Percentiles rank a stretch among this genome's conserved stretches.
These are phyloP conservation scores for Trichoderma arundinaceum DNA, from an alignment of 2,329 filamentous ascomycete species.

Conservation along the genomic window DNA sequence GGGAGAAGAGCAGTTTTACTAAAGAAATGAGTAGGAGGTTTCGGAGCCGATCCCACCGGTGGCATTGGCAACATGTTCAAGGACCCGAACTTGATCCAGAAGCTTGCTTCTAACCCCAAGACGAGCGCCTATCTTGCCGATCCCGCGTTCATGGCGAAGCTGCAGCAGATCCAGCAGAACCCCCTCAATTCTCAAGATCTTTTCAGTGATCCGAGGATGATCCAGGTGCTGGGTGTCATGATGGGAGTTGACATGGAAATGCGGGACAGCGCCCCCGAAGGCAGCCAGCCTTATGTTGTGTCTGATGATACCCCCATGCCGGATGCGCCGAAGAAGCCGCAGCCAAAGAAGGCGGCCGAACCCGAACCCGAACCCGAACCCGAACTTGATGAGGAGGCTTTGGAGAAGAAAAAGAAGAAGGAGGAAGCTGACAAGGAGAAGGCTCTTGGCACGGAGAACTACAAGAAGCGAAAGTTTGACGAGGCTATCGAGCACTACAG, in stretches of 20 bases:
- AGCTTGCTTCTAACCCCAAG: conserved; percentile 94
- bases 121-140: conserved; percentile 82
- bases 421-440: conserved; percentile 94
- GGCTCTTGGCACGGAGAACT: conserved; percentile 88
- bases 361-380: conserved; percentile 67
- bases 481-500: conserved; percentile 91
- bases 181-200: conserved; percentile 78
- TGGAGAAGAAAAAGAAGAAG: conserved; percentile 88
- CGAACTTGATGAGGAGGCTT: conserved; percentile 79
- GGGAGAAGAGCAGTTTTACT: not conserved
- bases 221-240: conserved; percentile 91
- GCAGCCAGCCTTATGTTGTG: conserved; percentile 58
- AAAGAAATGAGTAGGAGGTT: conserved; percentile 37
- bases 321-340: conserved; percentile 60
- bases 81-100: conserved; percentile 86
- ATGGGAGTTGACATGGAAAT: conserved; percentile 88
- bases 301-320: conserved; percentile 76
- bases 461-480: conserved; percentile 98
- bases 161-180: conserved; percentile 81
- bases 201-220: conserved; percentile 87
- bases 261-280: conserved; percentile 47
- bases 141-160: conserved; percentile 85
- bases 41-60: conserved; percentile 67
- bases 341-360: conserved; percentile 59
- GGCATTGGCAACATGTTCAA: conserved; percentile 93